Conservation (phyloP, 495 filamentous ascomycete species). For the Penicillium roqueforti region DNA sequence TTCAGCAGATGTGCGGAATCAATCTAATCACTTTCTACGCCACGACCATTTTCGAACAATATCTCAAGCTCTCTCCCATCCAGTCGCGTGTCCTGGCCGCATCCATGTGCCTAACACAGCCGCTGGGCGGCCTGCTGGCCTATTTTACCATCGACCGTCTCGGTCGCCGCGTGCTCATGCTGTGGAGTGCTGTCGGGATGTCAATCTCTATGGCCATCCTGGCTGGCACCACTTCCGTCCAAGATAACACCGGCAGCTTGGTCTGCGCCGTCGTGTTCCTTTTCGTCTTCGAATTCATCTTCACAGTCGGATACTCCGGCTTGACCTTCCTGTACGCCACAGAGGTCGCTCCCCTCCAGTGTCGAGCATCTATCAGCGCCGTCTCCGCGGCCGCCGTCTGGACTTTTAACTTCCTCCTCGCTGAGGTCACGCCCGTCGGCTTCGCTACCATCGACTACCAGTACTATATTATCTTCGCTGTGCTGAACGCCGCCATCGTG, state of each 20-base stretch:
- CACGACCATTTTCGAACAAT: conserved; percentile 37
- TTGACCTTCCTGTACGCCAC: conserved; percentile 61
- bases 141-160: conserved; percentile 76
- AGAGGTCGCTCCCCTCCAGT: conserved; percentile 63
- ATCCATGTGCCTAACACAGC: conserved; percentile 71
- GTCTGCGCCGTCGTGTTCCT: conserved; percentile 40
- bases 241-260: conserved; percentile 32
- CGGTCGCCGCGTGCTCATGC: conserved; percentile 65
- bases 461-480: conserved; percentile 50
- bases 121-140: conserved; percentile 66
- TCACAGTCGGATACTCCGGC: conserved; percentile 57
- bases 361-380: conserved; percentile 62
- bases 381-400: conserved; percentile 59
- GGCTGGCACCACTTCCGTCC: conserved; percentile 41
- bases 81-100: conserved; percentile 79
- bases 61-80: conserved; percentile 58
- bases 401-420: conserved; percentile 49
- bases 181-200: conserved; percentile 52
- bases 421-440: conserved; percentile 41
- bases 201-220: conserved; percentile 56
- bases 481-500: conserved; percentile 44
- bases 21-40: conserved; percentile 24
- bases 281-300: conserved; percentile 42
- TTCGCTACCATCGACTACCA: conserved; percentile 41
- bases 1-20: conserved; percentile 28